A percentile compares a stretch with the other conserved stretches of the same genome.
Evolutionary conservation across 2,329 filamentous ascomycete genomes (phyloP).

Genomic region (Penicillium brevicompactum): DNA sequence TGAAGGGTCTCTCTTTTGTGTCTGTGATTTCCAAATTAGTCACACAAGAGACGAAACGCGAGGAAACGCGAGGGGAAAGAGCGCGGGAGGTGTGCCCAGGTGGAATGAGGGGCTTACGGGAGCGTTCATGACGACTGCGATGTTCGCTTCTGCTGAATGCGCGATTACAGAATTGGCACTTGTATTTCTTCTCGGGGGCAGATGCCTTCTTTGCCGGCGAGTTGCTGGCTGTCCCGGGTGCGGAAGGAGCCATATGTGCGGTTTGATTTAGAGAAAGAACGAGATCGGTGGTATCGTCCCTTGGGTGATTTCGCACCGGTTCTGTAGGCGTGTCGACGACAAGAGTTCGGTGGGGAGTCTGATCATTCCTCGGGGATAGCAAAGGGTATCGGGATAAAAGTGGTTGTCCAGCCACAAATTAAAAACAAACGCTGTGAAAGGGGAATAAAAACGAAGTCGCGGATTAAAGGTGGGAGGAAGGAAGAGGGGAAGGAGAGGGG

Average conservation of each 20-base stretch:
- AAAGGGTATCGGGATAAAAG: conserved; percentile 24
- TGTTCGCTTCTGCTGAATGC: conserved; percentile 98
- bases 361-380: conserved; percentile 45
- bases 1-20: conserved; percentile 98
- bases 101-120: conserved; percentile 70
- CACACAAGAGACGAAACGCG: background rate
- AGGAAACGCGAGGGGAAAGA: background rate
- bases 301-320: conserved; percentile 46
- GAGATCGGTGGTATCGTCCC: conserved; percentile 40
- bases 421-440: conserved; percentile 17
- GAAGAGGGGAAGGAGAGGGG: conserved; percentile 20
- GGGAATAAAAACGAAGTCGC: conserved; percentile 24
- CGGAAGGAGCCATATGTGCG: conserved; percentile 44
- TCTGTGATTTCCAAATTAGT: conserved; percentile 56
- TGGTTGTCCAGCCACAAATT: conserved; percentile 42
- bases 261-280: conserved; percentile 26
- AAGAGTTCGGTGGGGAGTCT: conserved; percentile 42
- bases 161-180: conserved; percentile 97
- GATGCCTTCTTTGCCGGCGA: conserved; percentile 79
- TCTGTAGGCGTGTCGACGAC: conserved; percentile 45
- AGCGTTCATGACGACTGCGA: conserved; percentile 93
- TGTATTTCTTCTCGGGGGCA: conserved; percentile 96
- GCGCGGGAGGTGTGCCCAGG: too few species aligned
- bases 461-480: conserved; percentile 18
- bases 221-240: conserved; percentile 68